phyloP scores from a whole-genome alignment of 495 filamentous ascomycete genomes.

The Podospora pseudoanserina region DNA sequence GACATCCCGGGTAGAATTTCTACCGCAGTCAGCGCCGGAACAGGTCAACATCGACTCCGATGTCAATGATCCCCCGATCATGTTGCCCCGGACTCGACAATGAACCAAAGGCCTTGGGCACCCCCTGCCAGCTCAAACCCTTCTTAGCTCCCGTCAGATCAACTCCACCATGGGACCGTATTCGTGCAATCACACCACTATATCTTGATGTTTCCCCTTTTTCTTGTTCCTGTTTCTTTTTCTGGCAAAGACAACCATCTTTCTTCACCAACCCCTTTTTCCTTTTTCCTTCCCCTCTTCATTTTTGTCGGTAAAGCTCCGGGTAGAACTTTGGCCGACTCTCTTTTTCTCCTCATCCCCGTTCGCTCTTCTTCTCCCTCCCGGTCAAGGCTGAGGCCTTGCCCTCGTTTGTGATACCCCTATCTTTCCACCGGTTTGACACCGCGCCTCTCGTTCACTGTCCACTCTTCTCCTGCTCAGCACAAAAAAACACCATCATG shows the following conservation, averaged over 20 bases:
- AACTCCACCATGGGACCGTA: background rate
- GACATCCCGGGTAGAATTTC: background rate
- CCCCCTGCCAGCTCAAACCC: background rate
- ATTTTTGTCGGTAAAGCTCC: background rate
- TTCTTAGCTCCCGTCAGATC: background rate
- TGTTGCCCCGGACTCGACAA: background rate
- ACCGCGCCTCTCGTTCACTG: background rate
- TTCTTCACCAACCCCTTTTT: background rate
- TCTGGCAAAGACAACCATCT: background rate
- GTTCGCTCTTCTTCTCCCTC: background rate
- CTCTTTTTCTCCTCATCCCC: background rate
- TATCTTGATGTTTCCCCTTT: background rate
- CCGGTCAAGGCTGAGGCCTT: constrained; percentile 7
- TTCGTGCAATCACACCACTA: background rate
- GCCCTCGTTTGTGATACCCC: constrained; percentile 20
- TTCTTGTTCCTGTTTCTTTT: background rate
- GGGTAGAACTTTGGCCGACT: background rate
- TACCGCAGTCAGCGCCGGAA: background rate
- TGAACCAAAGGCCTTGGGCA: background rate
- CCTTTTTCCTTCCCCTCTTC: background rate
- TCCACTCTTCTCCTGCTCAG: background rate
- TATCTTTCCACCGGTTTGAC: constrained; percentile 22
- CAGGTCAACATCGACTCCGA: background rate
- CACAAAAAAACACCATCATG: background rate
- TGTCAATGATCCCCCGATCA: background rate